phyloP scores from a whole-genome alignment of 1,139 yeast genomes.

The Candida glucosophila region DNA sequence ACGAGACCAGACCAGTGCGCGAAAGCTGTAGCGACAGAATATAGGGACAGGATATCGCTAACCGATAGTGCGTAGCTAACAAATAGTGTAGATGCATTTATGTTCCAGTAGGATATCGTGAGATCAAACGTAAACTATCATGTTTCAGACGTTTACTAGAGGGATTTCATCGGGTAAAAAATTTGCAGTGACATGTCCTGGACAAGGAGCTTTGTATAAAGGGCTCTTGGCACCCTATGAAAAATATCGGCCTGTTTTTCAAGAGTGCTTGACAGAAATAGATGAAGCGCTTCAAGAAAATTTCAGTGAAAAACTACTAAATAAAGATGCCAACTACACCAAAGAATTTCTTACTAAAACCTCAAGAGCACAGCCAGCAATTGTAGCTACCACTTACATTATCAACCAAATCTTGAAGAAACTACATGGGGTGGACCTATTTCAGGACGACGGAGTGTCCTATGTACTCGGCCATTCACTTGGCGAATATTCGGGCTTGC shows the following conservation, averaged over 20 bases:
- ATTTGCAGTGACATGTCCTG: conserved; percentile 34
- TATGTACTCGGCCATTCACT: conserved; percentile 48
- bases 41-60: no score
- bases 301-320: conserved; percentile 23
- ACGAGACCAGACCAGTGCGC: no score
- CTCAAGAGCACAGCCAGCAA: conserved; percentile 55
- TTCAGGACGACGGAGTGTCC: conserved; percentile 11
- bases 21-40: no score
- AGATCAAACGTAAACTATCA: no score
- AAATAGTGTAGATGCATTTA: no score
- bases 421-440: conserved; percentile 16
- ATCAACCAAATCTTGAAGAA: conserved; percentile 20
- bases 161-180: no score
- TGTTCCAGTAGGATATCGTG: no score
- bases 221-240: conserved; percentile 20
- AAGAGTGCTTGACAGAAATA: conserved; percentile 34
- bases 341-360: conserved; percentile 25
- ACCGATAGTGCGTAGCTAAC: no score
- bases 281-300: conserved; percentile 52
- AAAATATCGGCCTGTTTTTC: conserved; percentile 9
- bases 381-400: conserved; percentile 39
- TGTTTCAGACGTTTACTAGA: no score
- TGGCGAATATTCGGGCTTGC: conserved; percentile 49
- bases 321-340: conserved; percentile 6
- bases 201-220: conserved; percentile 29